Evolutionary conservation across 1,139 yeast species (phyloP).

Genomic region (Scheffersomyces insectosa): DNA sequence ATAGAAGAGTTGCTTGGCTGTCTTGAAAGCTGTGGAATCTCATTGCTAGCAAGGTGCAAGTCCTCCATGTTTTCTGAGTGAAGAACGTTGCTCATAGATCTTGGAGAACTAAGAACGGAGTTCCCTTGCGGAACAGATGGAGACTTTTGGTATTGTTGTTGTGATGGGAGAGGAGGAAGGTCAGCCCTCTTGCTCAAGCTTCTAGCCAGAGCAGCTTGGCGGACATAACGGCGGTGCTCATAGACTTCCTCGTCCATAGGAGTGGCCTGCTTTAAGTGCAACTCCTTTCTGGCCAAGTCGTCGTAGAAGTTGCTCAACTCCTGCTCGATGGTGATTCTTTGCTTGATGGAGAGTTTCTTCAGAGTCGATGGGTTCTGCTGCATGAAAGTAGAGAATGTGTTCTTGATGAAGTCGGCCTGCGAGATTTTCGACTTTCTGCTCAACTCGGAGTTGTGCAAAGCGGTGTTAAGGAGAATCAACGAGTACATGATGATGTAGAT

Average conservation of each 20-base stretch:
- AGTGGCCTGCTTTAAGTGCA: conserved; percentile 37
- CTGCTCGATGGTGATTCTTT: conserved; percentile 43
- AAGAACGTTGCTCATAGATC: too few species aligned
- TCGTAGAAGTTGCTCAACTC: conserved; percentile 46
- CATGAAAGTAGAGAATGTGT: conserved; percentile 48
- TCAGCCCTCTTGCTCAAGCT: not conserved
- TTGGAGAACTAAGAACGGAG: too few species aligned
- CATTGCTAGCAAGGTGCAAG: conserved; percentile 3
- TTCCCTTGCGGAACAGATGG: too few species aligned
- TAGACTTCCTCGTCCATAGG: conserved; percentile 8
- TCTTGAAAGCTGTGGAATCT: conserved; percentile 23
- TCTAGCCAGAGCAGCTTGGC: not conserved
- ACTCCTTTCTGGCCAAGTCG: conserved; percentile 38
- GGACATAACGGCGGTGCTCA: not conserved
- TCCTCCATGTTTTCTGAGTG: too few species aligned
- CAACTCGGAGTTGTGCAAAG: conserved; percentile 56
- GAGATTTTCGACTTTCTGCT: conserved; percentile 42
- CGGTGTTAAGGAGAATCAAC: conserved; percentile 70
- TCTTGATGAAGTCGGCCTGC: conserved; percentile 53
- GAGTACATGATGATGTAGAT: conserved; percentile 76
- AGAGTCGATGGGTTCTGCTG: conserved; percentile 35
- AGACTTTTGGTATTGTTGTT: not conserved
- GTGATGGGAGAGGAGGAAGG: not conserved
- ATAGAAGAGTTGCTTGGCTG: conserved; percentile 36
- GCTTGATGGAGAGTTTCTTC: conserved; percentile 37